Evolutionary conservation across 371 early-diverging fungal species (phyloP).

Genomic region (Actinomortierella ambigua): DNA sequence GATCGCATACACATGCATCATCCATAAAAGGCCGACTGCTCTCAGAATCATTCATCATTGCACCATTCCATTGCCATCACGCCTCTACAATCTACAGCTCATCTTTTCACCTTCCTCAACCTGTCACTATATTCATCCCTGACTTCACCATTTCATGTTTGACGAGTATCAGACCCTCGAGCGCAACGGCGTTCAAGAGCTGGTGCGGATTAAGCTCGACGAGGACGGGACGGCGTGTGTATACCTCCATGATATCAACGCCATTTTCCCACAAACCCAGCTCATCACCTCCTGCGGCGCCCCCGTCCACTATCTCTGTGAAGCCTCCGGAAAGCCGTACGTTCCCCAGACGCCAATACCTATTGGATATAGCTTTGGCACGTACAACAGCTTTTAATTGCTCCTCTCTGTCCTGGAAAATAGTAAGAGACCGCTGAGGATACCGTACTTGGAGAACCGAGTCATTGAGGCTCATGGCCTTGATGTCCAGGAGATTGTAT

Average conservation of each 20-base stretch:
- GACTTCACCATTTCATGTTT: neutral
- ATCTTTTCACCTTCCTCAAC: neutral
- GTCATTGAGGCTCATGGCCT: constrained; percentile 26
- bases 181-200: constrained; percentile 24
- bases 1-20: too few species aligned
- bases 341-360: too few species aligned
- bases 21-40: too few species aligned
- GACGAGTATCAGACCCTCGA: constrained; percentile 32
- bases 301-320: constrained; percentile 19
- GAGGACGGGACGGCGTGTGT: constrained; percentile 33
- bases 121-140: neutral
- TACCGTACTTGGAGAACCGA: constrained; percentile 35
- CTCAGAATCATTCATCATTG: too few species aligned
- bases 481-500: constrained; percentile 16
- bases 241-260: constrained; percentile 22
- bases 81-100: neutral
- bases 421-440: constrained; percentile 36
- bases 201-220: constrained; percentile 20
- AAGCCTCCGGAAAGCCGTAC: too few species aligned
- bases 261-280: constrained; percentile 24
- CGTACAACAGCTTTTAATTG: too few species aligned
- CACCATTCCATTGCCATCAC: neutral
- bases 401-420: neutral
- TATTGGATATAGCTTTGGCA: too few species aligned
- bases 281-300: constrained; percentile 26